A percentile compares a stretch with the other conserved stretches of the same genome.
Conservation (phyloP, 768 basidiomycete genomes). For the Tubosaeta brunneosetosa region DNA sequence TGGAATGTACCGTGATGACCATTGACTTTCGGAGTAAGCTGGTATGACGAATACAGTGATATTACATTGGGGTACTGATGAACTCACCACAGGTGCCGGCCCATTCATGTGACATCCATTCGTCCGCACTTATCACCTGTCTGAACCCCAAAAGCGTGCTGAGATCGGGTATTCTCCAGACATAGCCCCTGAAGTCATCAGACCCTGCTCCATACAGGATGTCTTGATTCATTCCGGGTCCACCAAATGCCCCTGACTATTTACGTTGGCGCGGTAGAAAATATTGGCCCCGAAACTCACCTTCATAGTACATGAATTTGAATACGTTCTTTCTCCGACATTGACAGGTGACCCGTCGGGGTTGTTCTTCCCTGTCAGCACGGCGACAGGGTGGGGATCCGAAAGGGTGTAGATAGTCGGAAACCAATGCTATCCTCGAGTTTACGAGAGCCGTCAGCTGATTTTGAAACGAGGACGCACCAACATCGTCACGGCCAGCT, state of each 20-base stretch:
- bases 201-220: constrained; percentile 70
- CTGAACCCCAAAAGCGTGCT: constrained; percentile 42
- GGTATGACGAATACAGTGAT: constrained; percentile 5
- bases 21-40: constrained; percentile 46
- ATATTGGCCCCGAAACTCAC: constrained; percentile 30
- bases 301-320: constrained; percentile 77
- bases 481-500: constrained; percentile 61
- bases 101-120: constrained; percentile 41
- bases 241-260: constrained; percentile 76
- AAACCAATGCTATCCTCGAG: constrained; percentile 48
- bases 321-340: constrained; percentile 49
- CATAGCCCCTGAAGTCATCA: constrained; percentile 75
- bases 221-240: constrained; percentile 48
- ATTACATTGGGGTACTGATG: constrained; percentile 8
- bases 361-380: constrained; percentile 54
- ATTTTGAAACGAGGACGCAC: constrained; percentile 36
- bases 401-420: constrained; percentile 67
- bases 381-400: constrained; percentile 66
- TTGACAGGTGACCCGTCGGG: constrained; percentile 52
- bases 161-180: constrained; percentile 68
- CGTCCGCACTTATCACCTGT: constrained; percentile 38
- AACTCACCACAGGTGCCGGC: constrained; percentile 29
- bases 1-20: constrained; percentile 50
- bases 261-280: background rate
- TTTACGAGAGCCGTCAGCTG: background rate